Conservation (phyloP, 768 basidiomycete species). For the Agaricus subrufescens region DNA sequence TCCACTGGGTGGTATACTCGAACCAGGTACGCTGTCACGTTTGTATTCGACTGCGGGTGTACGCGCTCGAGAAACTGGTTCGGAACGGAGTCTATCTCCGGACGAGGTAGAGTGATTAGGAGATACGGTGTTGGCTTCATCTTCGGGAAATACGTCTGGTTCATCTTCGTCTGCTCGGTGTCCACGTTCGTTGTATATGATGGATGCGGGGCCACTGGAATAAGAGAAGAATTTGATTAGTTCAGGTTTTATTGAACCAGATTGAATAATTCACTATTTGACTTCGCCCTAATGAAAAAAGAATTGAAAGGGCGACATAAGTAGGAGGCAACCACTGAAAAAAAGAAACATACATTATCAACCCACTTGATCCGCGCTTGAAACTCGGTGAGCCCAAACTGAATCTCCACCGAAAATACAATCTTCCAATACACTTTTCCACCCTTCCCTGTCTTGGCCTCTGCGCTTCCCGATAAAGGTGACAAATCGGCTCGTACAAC, state of each 20-base stretch:
- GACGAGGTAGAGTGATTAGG: conserved; percentile 12
- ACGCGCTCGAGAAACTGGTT: conserved; percentile 49
- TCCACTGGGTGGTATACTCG: conserved; percentile 18
- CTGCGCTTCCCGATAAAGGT: conserved; percentile 64
- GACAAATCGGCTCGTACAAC: conserved; percentile 77
- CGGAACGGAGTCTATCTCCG: conserved; percentile 23
- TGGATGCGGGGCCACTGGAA: conserved; percentile 68
- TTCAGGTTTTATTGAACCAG: background rate
- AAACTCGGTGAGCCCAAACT: conserved; percentile 81
- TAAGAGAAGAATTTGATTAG: background rate
- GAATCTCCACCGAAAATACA: conserved; percentile 80
- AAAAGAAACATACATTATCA: conserved; percentile 54
- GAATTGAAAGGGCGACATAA: background rate
- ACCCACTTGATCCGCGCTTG: conserved; percentile 80
- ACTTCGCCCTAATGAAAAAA: conserved; percentile 47
- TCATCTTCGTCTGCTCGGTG: conserved; percentile 74
- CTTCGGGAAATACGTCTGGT: conserved; percentile 58
- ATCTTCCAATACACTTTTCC: conserved; percentile 81
- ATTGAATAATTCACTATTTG: conserved; percentile 54
- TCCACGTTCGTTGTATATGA: conserved; percentile 79
- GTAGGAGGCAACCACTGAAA: background rate
- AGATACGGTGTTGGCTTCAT: conserved; percentile 35
- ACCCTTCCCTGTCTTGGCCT: conserved; percentile 56
- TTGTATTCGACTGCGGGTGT: conserved; percentile 32
- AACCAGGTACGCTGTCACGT: background rate